These are phyloP conservation scores for Cornus florida DNA, from an alignment of 148 eudicot genomes.

Conservation along the genomic window DNA sequence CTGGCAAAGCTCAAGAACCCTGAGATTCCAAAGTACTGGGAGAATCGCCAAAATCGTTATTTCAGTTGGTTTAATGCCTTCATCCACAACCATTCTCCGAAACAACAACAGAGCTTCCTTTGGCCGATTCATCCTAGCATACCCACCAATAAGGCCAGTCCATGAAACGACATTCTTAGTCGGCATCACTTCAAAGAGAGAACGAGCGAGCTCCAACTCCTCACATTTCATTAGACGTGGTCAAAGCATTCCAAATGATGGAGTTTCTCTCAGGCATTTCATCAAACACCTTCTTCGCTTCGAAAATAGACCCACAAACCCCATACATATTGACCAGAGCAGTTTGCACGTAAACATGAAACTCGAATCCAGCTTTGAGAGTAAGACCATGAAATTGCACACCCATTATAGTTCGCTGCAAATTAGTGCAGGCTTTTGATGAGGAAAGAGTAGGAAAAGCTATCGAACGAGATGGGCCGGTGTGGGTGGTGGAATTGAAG, in stretches of 20 bases:
- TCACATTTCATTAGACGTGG: conserved; percentile 57
- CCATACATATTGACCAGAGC: conserved; percentile 60
- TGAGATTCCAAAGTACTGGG: conserved; percentile 44
- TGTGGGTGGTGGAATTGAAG: not conserved
- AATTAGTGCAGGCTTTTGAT: conserved; percentile 50
- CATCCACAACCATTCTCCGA: conserved; percentile 41
- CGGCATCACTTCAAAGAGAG: conserved; percentile 54
- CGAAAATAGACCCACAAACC: conserved; percentile 34
- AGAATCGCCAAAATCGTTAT: conserved; percentile 50
- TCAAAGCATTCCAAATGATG: conserved; percentile 69
- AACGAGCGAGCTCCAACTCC: conserved; percentile 33
- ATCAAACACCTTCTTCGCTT: conserved; percentile 53
- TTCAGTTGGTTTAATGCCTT: conserved; percentile 48
- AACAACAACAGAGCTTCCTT: conserved; percentile 44
- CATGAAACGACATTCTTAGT: conserved; percentile 58
- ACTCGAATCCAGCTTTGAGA: conserved; percentile 35
- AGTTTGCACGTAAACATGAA: conserved; percentile 54
- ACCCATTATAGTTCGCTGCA: conserved; percentile 15
- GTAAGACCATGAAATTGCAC: conserved; percentile 38
- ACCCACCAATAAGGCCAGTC: conserved; percentile 72
- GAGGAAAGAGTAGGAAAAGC: conserved; percentile 62
- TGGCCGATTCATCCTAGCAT: conserved; percentile 30
- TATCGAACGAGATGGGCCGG: conserved; percentile 31
- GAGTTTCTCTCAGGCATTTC: conserved; percentile 67
- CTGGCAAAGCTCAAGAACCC: conserved; percentile 46